phyloP scores from a whole-genome alignment of 371 early-diverging fungal genomes.

The Rhizopus stolonifer region DNA sequence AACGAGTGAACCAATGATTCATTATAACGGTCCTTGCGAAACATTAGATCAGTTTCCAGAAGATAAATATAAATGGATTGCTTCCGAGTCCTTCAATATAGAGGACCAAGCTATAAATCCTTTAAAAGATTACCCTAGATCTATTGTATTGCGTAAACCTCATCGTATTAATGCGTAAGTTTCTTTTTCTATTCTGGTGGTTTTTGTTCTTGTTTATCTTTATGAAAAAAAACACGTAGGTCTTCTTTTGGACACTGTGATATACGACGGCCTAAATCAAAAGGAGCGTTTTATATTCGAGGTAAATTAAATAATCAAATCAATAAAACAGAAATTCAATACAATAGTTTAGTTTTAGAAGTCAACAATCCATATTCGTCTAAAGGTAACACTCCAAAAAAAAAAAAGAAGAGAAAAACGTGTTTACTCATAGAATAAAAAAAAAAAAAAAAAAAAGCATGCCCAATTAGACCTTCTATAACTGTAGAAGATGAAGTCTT shows the following conservation, averaged over 20 bases:
- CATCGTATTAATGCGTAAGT: slow-evolving; percentile 13
- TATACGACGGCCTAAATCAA: slow-evolving; percentile 13
- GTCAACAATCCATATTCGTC: slow-evolving; percentile 34
- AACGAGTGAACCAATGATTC: slow-evolving; percentile 31
- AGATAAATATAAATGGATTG: slow-evolving; percentile 42
- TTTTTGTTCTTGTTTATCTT: neutral
- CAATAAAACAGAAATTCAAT: neutral
- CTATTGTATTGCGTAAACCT: slow-evolving; percentile 43
- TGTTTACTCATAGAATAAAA: too few relatives aligned
- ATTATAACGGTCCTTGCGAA: slow-evolving; percentile 43
- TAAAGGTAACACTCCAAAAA: slow-evolving; percentile 27
- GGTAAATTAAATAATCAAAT: slow-evolving; percentile 19
- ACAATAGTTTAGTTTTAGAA: slow-evolving; percentile 31
- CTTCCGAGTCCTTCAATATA: slow-evolving; percentile 19
- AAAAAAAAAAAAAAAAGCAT: slow-evolving; percentile 17
- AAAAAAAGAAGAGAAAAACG: too few relatives aligned
- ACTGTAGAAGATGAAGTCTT: slow-evolving; percentile 33
- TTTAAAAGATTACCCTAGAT: slow-evolving; percentile 22
- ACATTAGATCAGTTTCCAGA: slow-evolving; percentile 42
- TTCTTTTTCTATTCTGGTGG: neutral
- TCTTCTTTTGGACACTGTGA: neutral
- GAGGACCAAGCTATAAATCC: slow-evolving; percentile 22
- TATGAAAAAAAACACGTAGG: neutral
- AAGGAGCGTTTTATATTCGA: slow-evolving; percentile 42
- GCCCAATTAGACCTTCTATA: slow-evolving; percentile 29